Base-by-base conservation (phyloP, 2,329 filamentous ascomycete genomes). In the Pseudogymnoascus sp. region DNA sequence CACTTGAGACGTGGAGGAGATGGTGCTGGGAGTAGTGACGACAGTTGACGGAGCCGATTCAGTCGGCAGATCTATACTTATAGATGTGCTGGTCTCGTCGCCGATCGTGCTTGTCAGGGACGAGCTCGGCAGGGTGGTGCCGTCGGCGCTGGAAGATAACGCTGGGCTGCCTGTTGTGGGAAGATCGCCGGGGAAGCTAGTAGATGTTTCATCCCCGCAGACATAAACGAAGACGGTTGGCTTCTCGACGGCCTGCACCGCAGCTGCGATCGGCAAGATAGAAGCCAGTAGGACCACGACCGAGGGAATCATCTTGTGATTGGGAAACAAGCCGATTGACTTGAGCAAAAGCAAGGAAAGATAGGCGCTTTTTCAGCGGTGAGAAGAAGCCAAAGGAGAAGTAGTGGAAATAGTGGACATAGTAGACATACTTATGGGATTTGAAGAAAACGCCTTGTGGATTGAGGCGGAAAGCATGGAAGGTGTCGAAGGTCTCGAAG, bases 1-100 rank as follows among this genome's bases (percentile, higher is more conserved):
- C 50, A 26, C 40, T 60, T 26, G 29, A 15, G 39, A 60, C 10
- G 58, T 59, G 40, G 61, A 15, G 17, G 61, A 59, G 44, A 62
- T 37, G 10, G 61, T 64, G 57, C 61, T 65, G 13, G 64, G 65
- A 62, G 63, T 64, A 39, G 58, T 64, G 60, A 54, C 47, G 35
- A 35, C 29, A 17, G 47, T 54, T 17, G 47, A 54, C 15, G 47
- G 29, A 13, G 29, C 47, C 4, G 47, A 54, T 54, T 21, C 47
- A 21, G 47, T 54, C 9, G 47, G 15, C 47, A 54, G 29, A 33
- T 54, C 47, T 54, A 54, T 54, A 54, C 47, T 54, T 54, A 35
- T 54, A 54, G 47, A 54, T 21, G 47, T 54, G 47, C 47, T 54
- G 29, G 47, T 33, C 47, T 2, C 29, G 9, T n/a, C 47, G 47